Base-by-base conservation (phyloP, 805 yeast genomes). In the Metschnikowia cerradonensis region DNA sequence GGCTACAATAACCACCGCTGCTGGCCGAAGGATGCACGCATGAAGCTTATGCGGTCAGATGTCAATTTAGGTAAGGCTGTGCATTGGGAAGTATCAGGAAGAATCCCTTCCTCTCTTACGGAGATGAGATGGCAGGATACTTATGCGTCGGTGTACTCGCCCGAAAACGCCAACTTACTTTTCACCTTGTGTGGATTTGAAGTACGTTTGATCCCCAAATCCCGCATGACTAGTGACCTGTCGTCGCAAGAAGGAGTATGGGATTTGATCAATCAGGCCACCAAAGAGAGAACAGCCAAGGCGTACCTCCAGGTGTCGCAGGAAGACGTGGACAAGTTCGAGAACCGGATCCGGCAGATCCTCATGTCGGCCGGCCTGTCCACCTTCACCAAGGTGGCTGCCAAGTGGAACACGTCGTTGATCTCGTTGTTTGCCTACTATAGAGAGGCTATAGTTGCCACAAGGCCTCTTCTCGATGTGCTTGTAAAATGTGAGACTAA, bases 181-280 rank as follows among this genome's bases (percentile, higher is more conserved):
- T 90, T 92, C 60, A 79, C 94, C 0, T 88, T 94, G 91, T 86
- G 94, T 67, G 99, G 99, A 0, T 94, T 94, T 71, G 99, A 94
- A 62, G 86, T 94, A 1, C 74, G 99, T 49, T 85, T 94, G 31
- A 66, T 88, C 41, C 99, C 99, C 3, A 88, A 82, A 60, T 56
- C 67, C 20, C 76, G 97, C 57, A 66, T 75, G 55, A 71, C 67
- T 6, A 88, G 79, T 32, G 79, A 77, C 3, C 65, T 70, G 6
- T 73, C 86, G 0, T 74, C 83, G 7, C 70, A 71, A 48, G 99
- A 94, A 67, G 94, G 97, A 36, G 90, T 87, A 2, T 94, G 99
- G 99, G 95, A 88, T 63, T 73, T 94, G 40, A 67, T 84, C 8
- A 79, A 91, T 58, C 83, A 81, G 37, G 59, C 63, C 2, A 81